Evolutionary conservation across 2,329 filamentous ascomycete species (phyloP).

Genomic region (Fusarium austroafricanum): DNA sequence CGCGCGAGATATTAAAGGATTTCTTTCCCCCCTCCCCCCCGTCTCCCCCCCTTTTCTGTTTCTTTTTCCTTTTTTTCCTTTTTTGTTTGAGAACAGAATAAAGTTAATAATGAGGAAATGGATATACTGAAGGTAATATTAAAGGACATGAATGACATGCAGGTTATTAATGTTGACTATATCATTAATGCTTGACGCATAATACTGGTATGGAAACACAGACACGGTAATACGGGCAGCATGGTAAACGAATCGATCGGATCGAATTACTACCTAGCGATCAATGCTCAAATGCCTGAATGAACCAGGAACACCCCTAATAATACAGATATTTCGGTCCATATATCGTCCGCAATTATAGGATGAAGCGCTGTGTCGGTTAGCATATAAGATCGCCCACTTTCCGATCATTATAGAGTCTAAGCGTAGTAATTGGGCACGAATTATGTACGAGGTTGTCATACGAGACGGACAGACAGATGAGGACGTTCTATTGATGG

Average conservation of each 20-base stretch:
- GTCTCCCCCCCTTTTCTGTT: no score
- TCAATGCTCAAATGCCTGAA: neutral
- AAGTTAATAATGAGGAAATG: neutral
- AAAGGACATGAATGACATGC: neutral
- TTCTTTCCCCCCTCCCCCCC: no score
- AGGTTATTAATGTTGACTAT: neutral
- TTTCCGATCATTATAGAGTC: conserved; percentile 1
- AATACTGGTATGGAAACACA: neutral
- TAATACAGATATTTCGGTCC: neutral
- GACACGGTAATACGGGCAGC: neutral
- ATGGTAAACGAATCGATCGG: conserved; percentile 11
- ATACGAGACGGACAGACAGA: neutral
- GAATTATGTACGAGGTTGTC: neutral
- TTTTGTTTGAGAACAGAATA: no score
- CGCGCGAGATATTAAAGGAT: neutral
- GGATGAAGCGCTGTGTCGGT: neutral
- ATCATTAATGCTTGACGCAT: neutral
- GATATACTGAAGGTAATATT: neutral
- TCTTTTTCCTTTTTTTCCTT: no score
- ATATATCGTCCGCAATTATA: conserved; percentile 10
- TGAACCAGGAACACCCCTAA: conserved; percentile 1
- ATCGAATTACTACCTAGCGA: neutral
- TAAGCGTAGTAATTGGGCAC: neutral
- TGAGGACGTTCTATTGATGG: neutral
- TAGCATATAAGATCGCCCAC: conserved; percentile 1